Percentiles rank a stretch among this genome's conserved stretches.
phyloP scores from a whole-genome alignment of 2,329 filamentous ascomycete species.

The Ophiostoma quercus region DNA sequence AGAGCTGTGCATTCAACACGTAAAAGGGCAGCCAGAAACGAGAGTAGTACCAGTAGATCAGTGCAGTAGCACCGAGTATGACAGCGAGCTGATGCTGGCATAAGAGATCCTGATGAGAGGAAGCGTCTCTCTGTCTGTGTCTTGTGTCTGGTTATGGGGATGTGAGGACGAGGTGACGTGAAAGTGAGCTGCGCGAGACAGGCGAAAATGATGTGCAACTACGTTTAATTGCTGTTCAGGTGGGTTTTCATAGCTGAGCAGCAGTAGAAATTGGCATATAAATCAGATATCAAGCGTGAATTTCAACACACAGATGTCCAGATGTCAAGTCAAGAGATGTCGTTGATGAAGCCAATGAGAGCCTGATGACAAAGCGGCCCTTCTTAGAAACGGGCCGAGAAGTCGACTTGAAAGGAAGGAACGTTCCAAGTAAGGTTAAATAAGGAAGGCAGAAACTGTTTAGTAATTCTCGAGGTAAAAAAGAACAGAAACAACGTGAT shows the following conservation, averaged over 20 bases:
- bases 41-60: slow-evolving; percentile 9
- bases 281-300: not conserved
- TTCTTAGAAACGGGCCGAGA: not conserved
- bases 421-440: not conserved
- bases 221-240: slow-evolving; percentile 14
- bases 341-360: not conserved
- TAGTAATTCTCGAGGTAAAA: not conserved
- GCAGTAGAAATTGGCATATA: not conserved
- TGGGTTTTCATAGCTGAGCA: not conserved
- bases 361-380: not conserved
- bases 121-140: too few species aligned
- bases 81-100: not conserved
- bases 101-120: not conserved
- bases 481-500: not conserved
- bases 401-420: not conserved
- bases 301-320: not conserved
- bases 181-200: slow-evolving; percentile 14
- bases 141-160: not conserved
- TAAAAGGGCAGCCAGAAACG: slow-evolving; percentile 10
- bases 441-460: not conserved
- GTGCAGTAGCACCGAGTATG: slow-evolving; percentile 1
- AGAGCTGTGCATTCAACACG: not conserved
- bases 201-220: slow-evolving; percentile 18
- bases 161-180: slow-evolving; percentile 16
- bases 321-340: not conserved